Conservation (phyloP, 1,284 basidiomycete species). For the Tilletia setariae region DNA sequence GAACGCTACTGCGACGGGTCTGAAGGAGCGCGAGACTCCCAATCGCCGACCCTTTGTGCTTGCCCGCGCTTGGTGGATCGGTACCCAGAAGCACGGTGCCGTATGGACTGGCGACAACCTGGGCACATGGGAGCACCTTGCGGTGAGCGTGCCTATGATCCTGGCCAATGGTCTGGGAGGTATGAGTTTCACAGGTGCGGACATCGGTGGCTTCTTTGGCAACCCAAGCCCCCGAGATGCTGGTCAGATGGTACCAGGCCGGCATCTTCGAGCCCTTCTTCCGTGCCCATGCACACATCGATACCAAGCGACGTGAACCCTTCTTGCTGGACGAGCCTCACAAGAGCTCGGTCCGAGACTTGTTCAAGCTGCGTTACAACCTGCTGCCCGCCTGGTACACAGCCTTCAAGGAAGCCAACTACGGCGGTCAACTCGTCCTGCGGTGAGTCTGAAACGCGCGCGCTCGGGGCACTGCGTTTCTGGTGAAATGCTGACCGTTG, state of each 20-base stretch:
- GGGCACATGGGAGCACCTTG: slow-evolving; percentile 96
- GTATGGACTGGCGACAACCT: slow-evolving; percentile 99
- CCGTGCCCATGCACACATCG: slow-evolving; percentile 95
- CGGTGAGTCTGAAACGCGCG: slow-evolving; percentile 56
- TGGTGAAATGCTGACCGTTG: no score
- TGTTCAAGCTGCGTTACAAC: slow-evolving; percentile 78
- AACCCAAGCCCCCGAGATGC: slow-evolving; percentile 90
- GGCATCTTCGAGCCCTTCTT: slow-evolving; percentile 96
- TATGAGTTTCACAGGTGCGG: slow-evolving; percentile 90
- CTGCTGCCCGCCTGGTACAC: slow-evolving; percentile 95
- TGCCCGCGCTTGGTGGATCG: slow-evolving; percentile 89
- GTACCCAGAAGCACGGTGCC: slow-evolving; percentile 90
- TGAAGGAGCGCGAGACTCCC: slow-evolving; percentile 67
- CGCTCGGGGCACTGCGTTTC: slow-evolving; percentile 64
- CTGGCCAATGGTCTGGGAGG: slow-evolving; percentile 87
- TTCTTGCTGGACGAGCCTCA: slow-evolving; percentile 87
- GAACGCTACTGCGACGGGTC: slow-evolving; percentile 76
- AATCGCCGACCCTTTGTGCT: slow-evolving; percentile 75
- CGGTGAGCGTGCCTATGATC: slow-evolving; percentile 88
- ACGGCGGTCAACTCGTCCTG: slow-evolving; percentile 46
- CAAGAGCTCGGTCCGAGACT: slow-evolving; percentile 73
- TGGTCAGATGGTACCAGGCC: slow-evolving; percentile 94
- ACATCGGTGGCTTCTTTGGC: slow-evolving; percentile 97
- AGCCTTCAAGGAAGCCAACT: slow-evolving; percentile 65
- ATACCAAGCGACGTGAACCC: slow-evolving; percentile 95